phyloP scores from a whole-genome alignment of 331 rosid genomes.

The Prunus yedoensis region DNA sequence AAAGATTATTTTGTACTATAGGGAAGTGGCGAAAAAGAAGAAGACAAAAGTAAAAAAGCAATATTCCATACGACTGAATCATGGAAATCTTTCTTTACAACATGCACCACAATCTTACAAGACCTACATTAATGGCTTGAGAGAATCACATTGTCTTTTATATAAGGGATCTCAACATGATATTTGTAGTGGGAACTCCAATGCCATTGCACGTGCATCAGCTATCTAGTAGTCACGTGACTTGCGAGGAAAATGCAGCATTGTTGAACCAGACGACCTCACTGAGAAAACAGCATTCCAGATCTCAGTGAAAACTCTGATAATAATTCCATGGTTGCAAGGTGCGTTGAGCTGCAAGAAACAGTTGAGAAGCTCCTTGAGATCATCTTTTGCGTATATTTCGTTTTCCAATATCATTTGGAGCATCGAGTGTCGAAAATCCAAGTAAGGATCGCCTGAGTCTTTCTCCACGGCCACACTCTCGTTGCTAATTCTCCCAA shows the following conservation, averaged over 20 bases:
- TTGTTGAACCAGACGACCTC: constrained; percentile 16
- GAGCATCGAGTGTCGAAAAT: constrained; percentile 85
- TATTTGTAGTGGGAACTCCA: background rate
- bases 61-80: background rate
- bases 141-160: background rate
- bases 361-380: constrained; percentile 74
- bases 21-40: background rate
- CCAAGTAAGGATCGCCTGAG: constrained; percentile 89
- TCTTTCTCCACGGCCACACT: constrained; percentile 94
- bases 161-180: background rate
- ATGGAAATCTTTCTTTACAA: background rate
- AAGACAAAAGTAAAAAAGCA: background rate
- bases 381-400: constrained; percentile 76
- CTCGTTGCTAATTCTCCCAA: constrained; percentile 72
- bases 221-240: constrained; percentile 54
- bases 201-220: constrained; percentile 23
- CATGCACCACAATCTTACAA: constrained; percentile 11
- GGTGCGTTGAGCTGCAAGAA: constrained; percentile 83
- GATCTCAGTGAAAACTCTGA: constrained; percentile 85
- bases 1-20: background rate
- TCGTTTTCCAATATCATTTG: constrained; percentile 93
- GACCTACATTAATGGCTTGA: background rate
- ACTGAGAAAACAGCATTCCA: constrained; percentile 84
- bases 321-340: constrained; percentile 70
- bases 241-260: constrained; percentile 24